Percentiles rank a stretch among this genome's conserved stretches.
phyloP scores from a whole-genome alignment of 768 basidiomycete species.

The Russula griseocarnosa region DNA sequence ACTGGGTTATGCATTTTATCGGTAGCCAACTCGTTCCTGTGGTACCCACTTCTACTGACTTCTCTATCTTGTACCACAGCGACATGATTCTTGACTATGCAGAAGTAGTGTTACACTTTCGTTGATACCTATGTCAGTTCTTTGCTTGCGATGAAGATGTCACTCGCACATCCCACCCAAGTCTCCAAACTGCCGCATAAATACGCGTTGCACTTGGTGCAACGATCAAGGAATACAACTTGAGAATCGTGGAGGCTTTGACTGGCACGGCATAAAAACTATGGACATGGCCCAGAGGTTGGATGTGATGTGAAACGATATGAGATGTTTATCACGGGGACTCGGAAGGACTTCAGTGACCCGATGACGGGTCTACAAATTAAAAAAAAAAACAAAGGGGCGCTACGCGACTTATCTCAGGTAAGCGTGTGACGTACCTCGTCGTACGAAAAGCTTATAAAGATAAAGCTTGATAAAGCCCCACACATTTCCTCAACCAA shows the following conservation, averaged over 20 bases:
- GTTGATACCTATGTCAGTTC: constrained; percentile 1
- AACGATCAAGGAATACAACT: constrained; percentile 66
- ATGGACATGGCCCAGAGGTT: too few species aligned
- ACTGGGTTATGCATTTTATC: constrained; percentile 8
- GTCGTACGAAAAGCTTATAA: too few species aligned
- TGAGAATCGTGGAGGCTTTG: constrained; percentile 72
- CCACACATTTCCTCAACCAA: too few species aligned
- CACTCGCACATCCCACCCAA: background rate
- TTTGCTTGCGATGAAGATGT: too few species aligned
- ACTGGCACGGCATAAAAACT: constrained; percentile 44
- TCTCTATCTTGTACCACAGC: background rate
- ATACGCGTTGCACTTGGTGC: constrained; percentile 85
- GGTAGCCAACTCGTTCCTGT: constrained; percentile 11
- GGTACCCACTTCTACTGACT: constrained; percentile 8
- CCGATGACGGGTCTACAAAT: too few species aligned
- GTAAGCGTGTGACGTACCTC: too few species aligned
- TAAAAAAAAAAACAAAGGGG: too few species aligned
- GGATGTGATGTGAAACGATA: too few species aligned
- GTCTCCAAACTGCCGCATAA: constrained; percentile 33
- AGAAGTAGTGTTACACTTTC: background rate
- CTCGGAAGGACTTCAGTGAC: too few species aligned
- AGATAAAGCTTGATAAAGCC: too few species aligned
- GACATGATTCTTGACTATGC: background rate
- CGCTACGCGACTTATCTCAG: too few species aligned
- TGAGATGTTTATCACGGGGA: too few species aligned